Percentiles rank a stretch among this genome's conserved stretches.
These are phyloP conservation scores for Aureobasidium zeae DNA, from an alignment of 2,329 filamentous ascomycete genomes.

Conservation along the genomic window DNA sequence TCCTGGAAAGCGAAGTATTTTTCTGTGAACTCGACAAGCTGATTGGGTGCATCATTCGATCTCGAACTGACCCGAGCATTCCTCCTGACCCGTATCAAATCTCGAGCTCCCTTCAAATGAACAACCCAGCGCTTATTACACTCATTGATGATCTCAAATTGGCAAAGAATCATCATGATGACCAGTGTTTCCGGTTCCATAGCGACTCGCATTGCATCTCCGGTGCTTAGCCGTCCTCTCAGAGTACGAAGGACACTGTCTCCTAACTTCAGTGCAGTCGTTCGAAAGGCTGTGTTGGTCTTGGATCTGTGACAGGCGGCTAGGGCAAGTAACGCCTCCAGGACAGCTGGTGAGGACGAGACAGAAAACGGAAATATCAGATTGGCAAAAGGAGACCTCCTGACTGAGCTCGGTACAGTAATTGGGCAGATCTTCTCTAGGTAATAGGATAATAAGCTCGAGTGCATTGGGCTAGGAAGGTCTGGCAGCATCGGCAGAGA, in stretches of 20 bases:
- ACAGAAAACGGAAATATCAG: constrained; percentile 33
- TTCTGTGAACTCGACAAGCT: constrained; percentile 32
- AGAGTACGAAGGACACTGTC: constrained; percentile 31
- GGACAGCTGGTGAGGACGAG: constrained; percentile 31
- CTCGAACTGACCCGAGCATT: constrained; percentile 9
- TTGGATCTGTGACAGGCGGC: constrained; percentile 33
- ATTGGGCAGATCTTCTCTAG: constrained; percentile 34
- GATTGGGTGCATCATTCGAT: constrained; percentile 3
- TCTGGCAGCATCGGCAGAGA: constrained; percentile 24
- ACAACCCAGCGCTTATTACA: constrained; percentile 40
- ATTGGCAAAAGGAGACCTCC: constrained; percentile 32
- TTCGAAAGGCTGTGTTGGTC: constrained; percentile 25
- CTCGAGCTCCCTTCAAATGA: constrained; percentile 40
- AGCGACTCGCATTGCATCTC: constrained; percentile 21
- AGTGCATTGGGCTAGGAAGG: constrained; percentile 25
- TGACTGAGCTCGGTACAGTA: constrained; percentile 30
- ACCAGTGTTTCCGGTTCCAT: constrained; percentile 30
- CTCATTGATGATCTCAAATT: constrained; percentile 35
- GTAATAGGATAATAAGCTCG: constrained; percentile 33
- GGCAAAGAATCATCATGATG: constrained; percentile 40
- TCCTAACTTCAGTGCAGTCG: constrained; percentile 31
- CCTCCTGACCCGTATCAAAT: constrained; percentile 36
- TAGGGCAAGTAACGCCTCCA: constrained; percentile 32
- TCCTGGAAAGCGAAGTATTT: constrained; percentile 45
- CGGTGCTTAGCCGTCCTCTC: constrained; percentile 26